Percentiles rank a stretch among this genome's conserved stretches.
Evolutionary conservation across 1,284 basidiomycete species (phyloP).

Genomic region (Sparassis latifolia): DNA sequence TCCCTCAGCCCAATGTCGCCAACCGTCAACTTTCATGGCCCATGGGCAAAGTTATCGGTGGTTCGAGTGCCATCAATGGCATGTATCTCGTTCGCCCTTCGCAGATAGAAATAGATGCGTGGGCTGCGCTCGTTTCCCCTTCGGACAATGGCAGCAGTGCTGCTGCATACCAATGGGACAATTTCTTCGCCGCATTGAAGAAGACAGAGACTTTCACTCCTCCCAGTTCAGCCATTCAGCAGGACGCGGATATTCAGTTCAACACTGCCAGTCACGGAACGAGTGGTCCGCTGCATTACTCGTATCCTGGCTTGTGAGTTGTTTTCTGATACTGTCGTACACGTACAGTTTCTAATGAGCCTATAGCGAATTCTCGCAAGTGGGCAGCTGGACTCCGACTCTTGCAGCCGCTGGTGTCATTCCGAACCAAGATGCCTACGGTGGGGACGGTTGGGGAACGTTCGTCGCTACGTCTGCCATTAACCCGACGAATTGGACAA

Average conservation of each 20-base stretch:
- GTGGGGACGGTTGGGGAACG: slow-evolving; percentile 43
- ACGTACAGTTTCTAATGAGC: background rate
- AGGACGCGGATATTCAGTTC: slow-evolving; percentile 34
- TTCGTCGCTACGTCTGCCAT: slow-evolving; percentile 60
- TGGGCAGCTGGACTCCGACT: slow-evolving; percentile 47
- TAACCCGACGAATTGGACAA: slow-evolving; percentile 60
- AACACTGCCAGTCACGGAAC: slow-evolving; percentile 36
- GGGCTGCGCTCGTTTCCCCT: slow-evolving; percentile 37
- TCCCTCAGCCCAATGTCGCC: slow-evolving; percentile 37
- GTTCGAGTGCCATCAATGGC: slow-evolving; percentile 69
- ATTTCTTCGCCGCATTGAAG: slow-evolving; percentile 46
- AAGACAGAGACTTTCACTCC: slow-evolving; percentile 40
- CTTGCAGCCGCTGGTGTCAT: slow-evolving; percentile 40
- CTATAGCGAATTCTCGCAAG: slow-evolving; percentile 37
- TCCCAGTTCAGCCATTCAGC: slow-evolving; percentile 30
- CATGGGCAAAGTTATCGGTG: slow-evolving; percentile 65
- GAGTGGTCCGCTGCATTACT: slow-evolving; percentile 38
- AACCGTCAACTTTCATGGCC: slow-evolving; percentile 44
- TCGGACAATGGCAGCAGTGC: slow-evolving; percentile 14
- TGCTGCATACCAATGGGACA: slow-evolving; percentile 49
- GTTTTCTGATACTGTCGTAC: background rate
- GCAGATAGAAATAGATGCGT: slow-evolving; percentile 47
- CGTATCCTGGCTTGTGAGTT: slow-evolving; percentile 47
- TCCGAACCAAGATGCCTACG: slow-evolving; percentile 36
- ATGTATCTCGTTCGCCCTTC: slow-evolving; percentile 58